These are phyloP conservation scores for Ophiosphaerella korrae DNA, from an alignment of 2,329 filamentous ascomycete genomes.

Conservation along the genomic window DNA sequence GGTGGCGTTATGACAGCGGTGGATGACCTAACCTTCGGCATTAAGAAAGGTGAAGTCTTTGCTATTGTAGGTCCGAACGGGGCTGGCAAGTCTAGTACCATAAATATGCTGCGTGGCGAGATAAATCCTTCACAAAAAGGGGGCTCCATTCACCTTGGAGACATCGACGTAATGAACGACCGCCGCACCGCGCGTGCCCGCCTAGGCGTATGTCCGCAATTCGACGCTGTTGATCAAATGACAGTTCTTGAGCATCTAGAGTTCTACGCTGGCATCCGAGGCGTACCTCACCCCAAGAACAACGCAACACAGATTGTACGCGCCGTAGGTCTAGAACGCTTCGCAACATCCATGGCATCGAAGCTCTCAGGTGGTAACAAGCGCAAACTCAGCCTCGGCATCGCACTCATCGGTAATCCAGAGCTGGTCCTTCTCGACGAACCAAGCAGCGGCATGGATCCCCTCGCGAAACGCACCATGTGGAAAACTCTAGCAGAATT, in stretches of 20 bases:
- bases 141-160: conserved; percentile 79
- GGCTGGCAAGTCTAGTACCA: conserved; percentile 86
- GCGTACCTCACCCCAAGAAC: conserved; percentile 72
- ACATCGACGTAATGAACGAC: conserved; percentile 69
- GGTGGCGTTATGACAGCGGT: conserved; percentile 68
- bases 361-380: conserved; percentile 87
- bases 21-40: conserved; percentile 80
- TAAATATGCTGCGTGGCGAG: conserved; percentile 83
- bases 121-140: conserved; percentile 67
- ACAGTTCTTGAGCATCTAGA: conserved; percentile 80
- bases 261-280: conserved; percentile 83
- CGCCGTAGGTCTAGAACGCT: conserved; percentile 75
- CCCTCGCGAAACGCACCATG: conserved; percentile 85
- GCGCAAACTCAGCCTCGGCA: conserved; percentile 81
- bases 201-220: conserved; percentile 80
- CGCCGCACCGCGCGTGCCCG: conserved; percentile 72
- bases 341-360: conserved; percentile 72
- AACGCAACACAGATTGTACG: conserved; percentile 76
- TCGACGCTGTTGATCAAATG: conserved; percentile 79
- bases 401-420: conserved; percentile 88
- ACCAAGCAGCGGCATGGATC: conserved; percentile 83
- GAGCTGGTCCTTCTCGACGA: conserved; percentile 84
- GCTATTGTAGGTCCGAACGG: conserved; percentile 87
- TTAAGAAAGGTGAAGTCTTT: conserved; percentile 78
- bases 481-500: conserved; percentile 79